Evolutionary conservation across 345 rosid genomes (phyloP).

Genomic region (Salix suchowensis): DNA sequence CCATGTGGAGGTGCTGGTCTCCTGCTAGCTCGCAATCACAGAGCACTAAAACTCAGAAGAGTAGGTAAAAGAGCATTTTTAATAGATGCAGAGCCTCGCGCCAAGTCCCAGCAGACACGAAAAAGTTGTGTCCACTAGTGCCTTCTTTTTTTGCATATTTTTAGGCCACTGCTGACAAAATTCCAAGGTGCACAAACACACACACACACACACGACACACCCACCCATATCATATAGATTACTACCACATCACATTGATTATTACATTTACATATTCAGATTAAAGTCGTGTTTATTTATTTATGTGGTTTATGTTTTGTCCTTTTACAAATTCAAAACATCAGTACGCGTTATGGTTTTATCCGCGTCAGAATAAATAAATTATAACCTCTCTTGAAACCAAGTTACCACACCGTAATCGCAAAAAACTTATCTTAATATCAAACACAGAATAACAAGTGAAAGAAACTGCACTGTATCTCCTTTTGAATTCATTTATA

Average conservation of each 20-base stretch:
- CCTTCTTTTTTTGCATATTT: neutral
- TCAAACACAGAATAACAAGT: neutral
- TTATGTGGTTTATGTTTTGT: too few relatives aligned
- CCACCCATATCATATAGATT: too few relatives aligned
- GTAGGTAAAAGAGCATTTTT: constrained; percentile 13
- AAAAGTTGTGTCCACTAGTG: constrained; percentile 11
- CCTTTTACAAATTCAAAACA: too few relatives aligned
- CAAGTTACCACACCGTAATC: too few relatives aligned
- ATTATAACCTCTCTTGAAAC: too few relatives aligned
- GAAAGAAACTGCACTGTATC: constrained; percentile 11
- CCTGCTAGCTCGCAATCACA: neutral
- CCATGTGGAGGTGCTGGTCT: constrained; percentile 18
- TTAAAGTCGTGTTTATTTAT: neutral
- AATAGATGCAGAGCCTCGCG: neutral
- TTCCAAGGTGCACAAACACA: neutral
- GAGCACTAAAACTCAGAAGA: neutral
- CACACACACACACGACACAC: too few relatives aligned
- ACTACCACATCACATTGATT: neutral
- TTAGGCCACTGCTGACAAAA: constrained; percentile 1
- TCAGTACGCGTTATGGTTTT: too few relatives aligned
- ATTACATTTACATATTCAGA: neutral
- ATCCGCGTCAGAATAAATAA: too few relatives aligned
- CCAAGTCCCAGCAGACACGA: neutral
- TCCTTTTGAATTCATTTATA: constrained; percentile 15
- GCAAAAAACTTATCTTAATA: too few relatives aligned